Evolutionary conservation across 768 basidiomycete genomes (phyloP).

Genomic region (Macrolepiota albuminosa): DNA sequence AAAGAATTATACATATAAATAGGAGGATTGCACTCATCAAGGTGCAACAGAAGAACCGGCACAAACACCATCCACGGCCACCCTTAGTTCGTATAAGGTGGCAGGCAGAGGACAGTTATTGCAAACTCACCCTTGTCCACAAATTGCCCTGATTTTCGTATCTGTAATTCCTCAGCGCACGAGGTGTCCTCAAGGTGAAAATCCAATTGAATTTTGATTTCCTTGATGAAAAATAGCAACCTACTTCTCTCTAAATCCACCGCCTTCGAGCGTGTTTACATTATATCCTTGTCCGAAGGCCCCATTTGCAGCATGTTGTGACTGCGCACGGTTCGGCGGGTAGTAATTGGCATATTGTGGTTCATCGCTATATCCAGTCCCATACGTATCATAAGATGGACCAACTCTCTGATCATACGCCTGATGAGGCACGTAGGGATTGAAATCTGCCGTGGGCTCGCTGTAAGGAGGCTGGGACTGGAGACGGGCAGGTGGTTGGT

Average conservation of each 20-base stretch:
- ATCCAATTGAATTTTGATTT: neutral
- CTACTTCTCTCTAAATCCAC: slow-evolving; percentile 10
- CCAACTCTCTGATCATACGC: slow-evolving; percentile 46
- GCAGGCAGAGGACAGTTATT: neutral
- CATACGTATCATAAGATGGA: slow-evolving; percentile 27
- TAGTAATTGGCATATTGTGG: slow-evolving; percentile 22
- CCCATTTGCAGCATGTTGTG: slow-evolving; percentile 16
- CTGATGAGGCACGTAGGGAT: slow-evolving; percentile 49
- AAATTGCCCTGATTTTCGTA: slow-evolving; percentile 55
- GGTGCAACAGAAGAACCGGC: slow-evolving; percentile 75
- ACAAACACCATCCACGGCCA: slow-evolving; percentile 51
- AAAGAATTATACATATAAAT: slow-evolving; percentile 57
- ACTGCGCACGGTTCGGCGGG: slow-evolving; percentile 20
- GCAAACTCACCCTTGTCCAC: slow-evolving; percentile 55
- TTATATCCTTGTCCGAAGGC: slow-evolving; percentile 10
- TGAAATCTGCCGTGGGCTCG: slow-evolving; percentile 30
- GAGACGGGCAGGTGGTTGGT: slow-evolving; percentile 23
- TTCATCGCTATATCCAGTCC: slow-evolving; percentile 34
- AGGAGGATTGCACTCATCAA: slow-evolving; percentile 62
- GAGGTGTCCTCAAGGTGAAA: slow-evolving; percentile 25
- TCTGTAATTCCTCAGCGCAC: slow-evolving; percentile 47
- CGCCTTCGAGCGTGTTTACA: slow-evolving; percentile 5
- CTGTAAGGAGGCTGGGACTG: slow-evolving; percentile 27
- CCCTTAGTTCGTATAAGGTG: slow-evolving; percentile 37
- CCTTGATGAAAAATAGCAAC: neutral